Percentiles rank a stretch among this genome's conserved stretches.
These are phyloP conservation scores for Pseudodiploospora longispora DNA, from an alignment of 2,329 filamentous ascomycete genomes.

Conservation along the genomic window DNA sequence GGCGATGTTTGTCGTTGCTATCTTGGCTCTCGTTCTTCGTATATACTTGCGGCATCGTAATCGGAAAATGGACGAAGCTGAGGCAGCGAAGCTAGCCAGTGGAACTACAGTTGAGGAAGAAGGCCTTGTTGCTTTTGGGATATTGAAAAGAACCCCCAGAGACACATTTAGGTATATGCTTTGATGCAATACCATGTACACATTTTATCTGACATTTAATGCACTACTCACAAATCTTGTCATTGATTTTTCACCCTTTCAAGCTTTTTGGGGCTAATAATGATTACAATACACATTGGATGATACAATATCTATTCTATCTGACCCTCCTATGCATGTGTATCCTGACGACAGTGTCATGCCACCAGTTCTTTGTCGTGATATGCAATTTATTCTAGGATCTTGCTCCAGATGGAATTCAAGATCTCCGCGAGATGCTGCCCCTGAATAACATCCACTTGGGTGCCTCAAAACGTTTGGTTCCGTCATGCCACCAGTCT, in stretches of 20 bases:
- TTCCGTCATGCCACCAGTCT: conserved; percentile 29
- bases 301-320: conserved; percentile 3
- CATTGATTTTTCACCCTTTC: no score
- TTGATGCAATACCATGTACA: conserved; percentile 15
- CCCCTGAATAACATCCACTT: conserved; percentile 21
- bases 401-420: no score
- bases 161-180: conserved; percentile 40
- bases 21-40: conserved; percentile 46
- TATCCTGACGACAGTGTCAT: no score
- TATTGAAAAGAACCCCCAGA: conserved; percentile 12
- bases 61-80: conserved; percentile 29
- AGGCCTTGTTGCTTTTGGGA: conserved; percentile 27
- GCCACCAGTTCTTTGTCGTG: no score
- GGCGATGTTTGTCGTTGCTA: conserved; percentile 54
- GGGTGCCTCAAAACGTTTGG: conserved; percentile 23
- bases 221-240: no score
- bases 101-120: conserved; percentile 28
- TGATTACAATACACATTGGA: conserved; percentile 1
- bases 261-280: conserved; percentile 1
- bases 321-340: background rate
- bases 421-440: background rate
- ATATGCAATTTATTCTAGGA: no score
- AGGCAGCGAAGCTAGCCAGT: conserved; percentile 15
- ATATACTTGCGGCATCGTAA: conserved; percentile 47
- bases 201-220: no score